Evolutionary conservation across 805 yeast species (phyloP).

Genomic region (Wickerhamomyces xylosicus): DNA sequence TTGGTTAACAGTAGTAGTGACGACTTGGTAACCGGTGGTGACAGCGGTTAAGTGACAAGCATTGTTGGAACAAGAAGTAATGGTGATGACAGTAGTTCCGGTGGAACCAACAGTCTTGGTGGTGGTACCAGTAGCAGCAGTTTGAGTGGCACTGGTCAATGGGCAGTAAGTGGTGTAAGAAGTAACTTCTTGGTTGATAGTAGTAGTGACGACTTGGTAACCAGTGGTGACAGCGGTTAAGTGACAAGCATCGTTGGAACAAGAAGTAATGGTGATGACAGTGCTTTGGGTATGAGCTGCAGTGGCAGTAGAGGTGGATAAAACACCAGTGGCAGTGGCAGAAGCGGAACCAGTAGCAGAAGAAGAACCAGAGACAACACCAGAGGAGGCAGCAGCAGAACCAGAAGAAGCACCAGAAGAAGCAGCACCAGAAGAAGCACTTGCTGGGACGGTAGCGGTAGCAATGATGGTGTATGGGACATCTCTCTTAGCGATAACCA

Average conservation of each 20-base stretch:
- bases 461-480: neutral
- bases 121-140: slow-evolving; percentile 1
- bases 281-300: slow-evolving; percentile 3
- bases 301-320: neutral
- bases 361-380: neutral
- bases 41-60: neutral
- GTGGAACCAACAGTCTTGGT: slow-evolving; percentile 9
- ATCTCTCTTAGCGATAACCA: neutral
- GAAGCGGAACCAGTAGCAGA: neutral
- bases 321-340: neutral
- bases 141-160: slow-evolving; percentile 2
- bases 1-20: neutral
- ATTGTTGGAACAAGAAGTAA: neutral
- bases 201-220: slow-evolving; percentile 5
- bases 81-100: slow-evolving; percentile 2
- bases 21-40: neutral
- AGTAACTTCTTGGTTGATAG: slow-evolving; percentile 22
- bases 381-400: no score
- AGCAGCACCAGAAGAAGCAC: neutral
- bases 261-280: slow-evolving; percentile 5
- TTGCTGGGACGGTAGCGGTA: neutral
- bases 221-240: slow-evolving; percentile 5
- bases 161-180: slow-evolving; percentile 21
- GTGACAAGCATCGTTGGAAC: slow-evolving; percentile 7
- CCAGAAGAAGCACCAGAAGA: neutral